Base-by-base conservation (phyloP, 352 stramenopile species). In the Phytopythium cucurbitacearum region DNA sequence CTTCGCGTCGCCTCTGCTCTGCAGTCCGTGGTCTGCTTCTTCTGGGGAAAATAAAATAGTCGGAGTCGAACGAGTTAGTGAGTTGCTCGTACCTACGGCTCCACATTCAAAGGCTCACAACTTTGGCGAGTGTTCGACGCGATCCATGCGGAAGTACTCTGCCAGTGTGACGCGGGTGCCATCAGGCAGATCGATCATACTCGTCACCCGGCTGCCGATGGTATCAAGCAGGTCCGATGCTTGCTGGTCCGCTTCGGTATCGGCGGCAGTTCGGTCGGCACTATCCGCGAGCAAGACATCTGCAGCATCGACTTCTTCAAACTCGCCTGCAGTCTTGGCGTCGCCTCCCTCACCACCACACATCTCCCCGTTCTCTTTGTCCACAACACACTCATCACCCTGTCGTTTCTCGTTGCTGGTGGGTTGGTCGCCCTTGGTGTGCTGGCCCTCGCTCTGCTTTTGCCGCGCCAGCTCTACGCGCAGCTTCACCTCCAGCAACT, bases 101-200 rank as follows among this genome's bases (percentile, higher is more conserved):
- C 21, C 21, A 28, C 21, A 28, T 28, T 28, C 43, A 48, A 67
- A 21, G 49, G 65, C 58, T 51, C 62, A 72, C 66, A 83, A 84
- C 73, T 59, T 86, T 84, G 52, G 56, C 68, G 39, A 59, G 33
- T 3, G 42, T 21, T 65, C 54, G 33, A 55, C 57, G 53, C 71
- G 69, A 34, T 73, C 57, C 65, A 87, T 70, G 44, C 76, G 78
- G 21, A 91, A 46, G 53, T 88, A 91, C 21, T 87, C 78, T 7
- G 68, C 57, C 0, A 91, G 63, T 45, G 76, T 75, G 34, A 89
- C 49, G 16, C 60, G 64, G 3, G 76, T 87, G 16, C 78, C 72
- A 28, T 88, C 80, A 0, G 74, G 50, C n/a, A 91, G 57, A 50
- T 87, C 70, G 36, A 91, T 57, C n/a, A 77, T 61, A 7, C 60